phyloP scores from a whole-genome alignment of 2,329 filamentous ascomycete genomes.

The Alternaria ethzedia region DNA sequence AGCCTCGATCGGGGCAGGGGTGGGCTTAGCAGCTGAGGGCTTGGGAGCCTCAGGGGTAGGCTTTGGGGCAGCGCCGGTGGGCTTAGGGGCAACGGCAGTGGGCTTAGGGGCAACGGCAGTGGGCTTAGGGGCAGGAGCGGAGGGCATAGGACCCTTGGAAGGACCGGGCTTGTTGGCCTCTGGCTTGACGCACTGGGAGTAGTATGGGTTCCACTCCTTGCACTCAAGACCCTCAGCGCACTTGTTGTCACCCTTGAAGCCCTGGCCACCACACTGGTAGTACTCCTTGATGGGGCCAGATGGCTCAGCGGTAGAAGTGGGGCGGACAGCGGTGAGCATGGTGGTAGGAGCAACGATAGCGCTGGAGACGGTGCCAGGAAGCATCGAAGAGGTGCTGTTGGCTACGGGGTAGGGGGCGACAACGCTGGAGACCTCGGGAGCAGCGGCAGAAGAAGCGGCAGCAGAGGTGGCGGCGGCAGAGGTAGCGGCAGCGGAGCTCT shows the following conservation, averaged over 20 bases:
- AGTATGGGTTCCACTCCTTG: conserved; percentile 52
- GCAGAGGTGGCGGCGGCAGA: conserved; percentile 9
- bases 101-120: conserved; percentile 10
- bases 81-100: conserved; percentile 7
- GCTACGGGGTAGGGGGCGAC: conserved; percentile 8
- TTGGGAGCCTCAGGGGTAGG: not conserved
- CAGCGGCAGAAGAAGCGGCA: not conserved
- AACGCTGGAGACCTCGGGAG: conserved; percentile 6
- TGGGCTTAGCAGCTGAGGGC: not conserved
- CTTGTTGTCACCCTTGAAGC: conserved; percentile 47
- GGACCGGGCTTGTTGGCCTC: conserved; percentile 16
- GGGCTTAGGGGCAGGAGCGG: conserved; percentile 7
- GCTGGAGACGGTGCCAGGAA: conserved; percentile 2
- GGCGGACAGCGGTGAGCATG: conserved; percentile 29
- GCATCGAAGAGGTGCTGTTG: conserved; percentile 15
- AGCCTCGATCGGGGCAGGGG: not conserved
- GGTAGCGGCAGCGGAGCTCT: conserved; percentile 6
- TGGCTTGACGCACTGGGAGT: conserved; percentile 52
- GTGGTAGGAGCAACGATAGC: conserved; percentile 22
- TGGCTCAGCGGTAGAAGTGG: conserved; percentile 23
- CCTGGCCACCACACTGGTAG: conserved; percentile 54
- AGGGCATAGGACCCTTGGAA: conserved; percentile 14
- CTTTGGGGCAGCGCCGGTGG: not conserved
- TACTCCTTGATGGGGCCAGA: conserved; percentile 25
- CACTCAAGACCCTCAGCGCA: conserved; percentile 52